Evolutionary conservation across 192 early-diverging fungal genomes (phyloP), one percentile per base, ranked within the genome.

Genomic region (Umbelopsis vinacea): DNA sequence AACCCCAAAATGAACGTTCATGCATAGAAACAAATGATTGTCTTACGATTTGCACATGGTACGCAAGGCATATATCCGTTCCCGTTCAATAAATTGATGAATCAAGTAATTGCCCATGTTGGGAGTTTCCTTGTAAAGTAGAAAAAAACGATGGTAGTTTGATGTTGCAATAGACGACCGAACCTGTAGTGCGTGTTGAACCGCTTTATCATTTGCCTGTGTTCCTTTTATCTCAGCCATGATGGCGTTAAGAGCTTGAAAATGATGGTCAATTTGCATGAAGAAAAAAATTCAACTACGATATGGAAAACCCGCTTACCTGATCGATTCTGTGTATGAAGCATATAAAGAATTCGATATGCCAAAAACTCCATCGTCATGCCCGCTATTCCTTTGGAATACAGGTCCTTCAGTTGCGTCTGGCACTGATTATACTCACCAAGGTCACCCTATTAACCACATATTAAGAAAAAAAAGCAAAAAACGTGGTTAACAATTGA

Each of bases 351-450:
- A 21, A 99, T 91, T 46, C 95, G 83, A 79, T 99, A 99, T 4
- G 94, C 95, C 68, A 89, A 83, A 85, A 98, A 99, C 78, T 99
- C 97, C 81, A 91, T 92, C 6, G 81, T 77, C 71, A 90, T 79
- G 40, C 95, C 96, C n/a, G 81, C 75, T 15, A 93, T 74, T 37
- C 88, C 85, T 63, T 88, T 78, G 53, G 84, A 75, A 76, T 98
- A 98, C 46, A 99, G 83, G 45, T 93, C 87, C 71, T 94, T 96
- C 23, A 99, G 82, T 73, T 98, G 96, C 0, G 93, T 94, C 79
- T 96, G 94, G 80, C 97, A 99, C 79, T 98, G 97, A 78, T 99
- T 99, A 82, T 91, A 99, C 85, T 99, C 97, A 74, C 96, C 96
- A 24, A 99, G 84, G 75, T 99, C 97, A 52, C 92, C 85, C 89